A percentile compares a stretch with the other conserved stretches of the same genome.
phyloP scores from a whole-genome alignment of 2,329 filamentous ascomycete genomes.

The Parafenestella ontariensis region DNA sequence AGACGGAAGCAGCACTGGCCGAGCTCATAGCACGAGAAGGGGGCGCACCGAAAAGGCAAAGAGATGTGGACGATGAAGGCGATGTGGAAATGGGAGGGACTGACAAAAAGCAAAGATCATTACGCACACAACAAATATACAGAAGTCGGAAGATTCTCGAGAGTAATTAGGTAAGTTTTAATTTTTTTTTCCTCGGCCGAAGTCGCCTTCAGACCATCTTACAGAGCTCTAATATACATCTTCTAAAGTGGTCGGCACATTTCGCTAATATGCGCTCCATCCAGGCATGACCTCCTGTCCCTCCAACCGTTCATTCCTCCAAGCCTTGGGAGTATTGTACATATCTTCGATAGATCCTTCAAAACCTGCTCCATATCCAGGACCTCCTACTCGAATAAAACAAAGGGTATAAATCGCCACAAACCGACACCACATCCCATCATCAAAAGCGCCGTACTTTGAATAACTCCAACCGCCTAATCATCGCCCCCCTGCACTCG shows the following conservation, averaged over 20 bases:
- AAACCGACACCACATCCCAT: conserved; percentile 27
- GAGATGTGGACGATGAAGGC: conserved; percentile 34
- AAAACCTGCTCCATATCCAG: conserved; percentile 8
- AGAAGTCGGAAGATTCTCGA: background rate
- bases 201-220: conserved; percentile 1
- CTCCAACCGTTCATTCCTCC: background rate
- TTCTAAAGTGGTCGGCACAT: conserved; percentile 22
- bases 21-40: conserved; percentile 41
- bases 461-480: conserved; percentile 4
- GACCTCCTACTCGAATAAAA: conserved; percentile 30
- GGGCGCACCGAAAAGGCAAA: conserved; percentile 30
- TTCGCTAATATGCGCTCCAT: conserved; percentile 8
- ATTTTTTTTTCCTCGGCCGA: conserved; percentile 14
- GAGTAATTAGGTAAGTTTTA: conserved; percentile 26
- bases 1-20: conserved; percentile 54
- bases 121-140: background rate
- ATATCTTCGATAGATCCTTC: conserved; percentile 31
- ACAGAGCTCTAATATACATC: conserved; percentile 18
- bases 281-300: conserved; percentile 13
- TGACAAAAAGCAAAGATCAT: conserved; percentile 37
- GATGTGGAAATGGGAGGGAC: conserved; percentile 35
- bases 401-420: conserved; percentile 43
- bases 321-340: conserved; percentile 25
- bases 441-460: conserved; percentile 22
- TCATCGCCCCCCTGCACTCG: conserved; percentile 21